Base-by-base conservation (phyloP, 2,329 filamentous ascomycete species). In the Pyrenochaeta sp. region DNA sequence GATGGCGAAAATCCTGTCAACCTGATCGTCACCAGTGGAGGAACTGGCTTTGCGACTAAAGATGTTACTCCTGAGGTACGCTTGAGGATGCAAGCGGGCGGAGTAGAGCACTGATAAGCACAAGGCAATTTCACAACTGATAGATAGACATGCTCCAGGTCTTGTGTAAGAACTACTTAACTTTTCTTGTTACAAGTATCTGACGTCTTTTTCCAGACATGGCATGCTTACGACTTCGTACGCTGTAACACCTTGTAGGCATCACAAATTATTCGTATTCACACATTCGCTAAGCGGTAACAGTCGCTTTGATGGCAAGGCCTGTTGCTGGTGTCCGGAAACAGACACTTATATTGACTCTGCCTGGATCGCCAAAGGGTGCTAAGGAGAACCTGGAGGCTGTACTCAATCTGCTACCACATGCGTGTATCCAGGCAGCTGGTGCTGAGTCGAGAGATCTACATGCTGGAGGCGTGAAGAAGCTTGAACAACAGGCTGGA, bases 291-390 rank as follows among this genome's bases (percentile, higher is more conserved):
- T 74, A 43, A 77, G 40, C 7, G 8, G 50, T 69, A 46, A 65
- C 37, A 96, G 93, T 99, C 79, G 95, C 95, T 44, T 90, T 97
- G 82, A 99, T 99, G 95, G 91, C 95, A 50, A 87, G 95, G 45
- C 95, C 95, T 4, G 91, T 96, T 12, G 95, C 95, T 24, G 95
- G 95, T 2, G 88, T 96, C 2, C 85, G 95, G 32, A 89, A 94
- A 61, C 88, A 88, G 59, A 90, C 92, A 0, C 78, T 99, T 51
- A 90, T 99, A 25, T 80, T 97, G 61, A 99, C 95, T 0, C 82
- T 99, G 3, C 95, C 95, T 0, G 95, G 95, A 1, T 98, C 94
- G 0, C 95, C 95, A 0, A 98, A 98, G 76, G 95, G 93, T 1
- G 95, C 95, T 8, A 91, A 88, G 71, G 95, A 99, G 80, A 99